Evolutionary conservation across 1,284 basidiomycete genomes (phyloP), one percentile per base, ranked within the genome.

Genomic region (Ganoderma resinaceum): DNA sequence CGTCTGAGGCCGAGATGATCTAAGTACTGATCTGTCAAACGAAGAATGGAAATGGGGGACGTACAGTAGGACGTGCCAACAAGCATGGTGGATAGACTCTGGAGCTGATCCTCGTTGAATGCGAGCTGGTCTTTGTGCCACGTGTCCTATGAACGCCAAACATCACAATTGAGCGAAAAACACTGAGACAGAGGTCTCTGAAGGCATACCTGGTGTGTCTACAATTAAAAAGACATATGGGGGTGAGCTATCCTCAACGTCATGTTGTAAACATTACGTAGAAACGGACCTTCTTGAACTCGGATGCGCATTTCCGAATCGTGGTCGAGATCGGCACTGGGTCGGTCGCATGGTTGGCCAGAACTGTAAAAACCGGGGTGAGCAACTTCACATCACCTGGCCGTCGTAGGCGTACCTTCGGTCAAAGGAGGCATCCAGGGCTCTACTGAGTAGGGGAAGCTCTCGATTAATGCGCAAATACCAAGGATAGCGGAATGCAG

Each of bases 401-500:
- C 55, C 14, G 58, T 31, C 33, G 33, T 26, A 16, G 66, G 72
- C 79, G 43, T 73, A 91, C 92, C 86, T 83, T 93, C 91, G 52
- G 91, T 92, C 68, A 93, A 82, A 38, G 91, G 82, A 31, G 91
- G 91, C 87, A 93, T 89, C 91, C 91, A 93, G 20, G 88, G 82
- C 76, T 92, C 91, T 4, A 93, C 87, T 16, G 91, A 91, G 78
- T 90, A 95, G n/a, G 92, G 92, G 77, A 89, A 88, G 70, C 91
- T 92, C 78, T 93, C 92, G 58, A 94, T 87, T 63, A 95, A 85
- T 52, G 91, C 89, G 76, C 96, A 98, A 63, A 99, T 85, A 74
- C 97, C 97, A 64, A 99, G 85, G 49, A 99, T 92, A 6, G 94
- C 95, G 49, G 93, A 93, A 80, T 99, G 97, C 62, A 98, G 85